Evolutionary conservation across 2,329 filamentous ascomycete species (phyloP).

Genomic region (Tolypocladium inflatum): DNA sequence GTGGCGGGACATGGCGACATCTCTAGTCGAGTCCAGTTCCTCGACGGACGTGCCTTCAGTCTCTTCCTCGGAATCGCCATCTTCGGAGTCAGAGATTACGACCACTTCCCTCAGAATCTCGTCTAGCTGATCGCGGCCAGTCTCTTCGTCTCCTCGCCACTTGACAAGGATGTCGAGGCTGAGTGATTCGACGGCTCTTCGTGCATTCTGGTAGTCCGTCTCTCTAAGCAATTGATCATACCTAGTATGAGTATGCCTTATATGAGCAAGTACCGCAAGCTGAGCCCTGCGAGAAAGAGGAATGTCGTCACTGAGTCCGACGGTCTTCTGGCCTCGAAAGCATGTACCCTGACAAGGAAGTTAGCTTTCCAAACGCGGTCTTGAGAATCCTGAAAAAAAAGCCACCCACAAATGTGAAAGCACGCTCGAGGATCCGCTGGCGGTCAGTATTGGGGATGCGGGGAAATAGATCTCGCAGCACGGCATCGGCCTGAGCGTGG

Average conservation of each 20-base stretch:
- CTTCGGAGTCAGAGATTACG: constrained; percentile 53
- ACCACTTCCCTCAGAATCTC: constrained; percentile 59
- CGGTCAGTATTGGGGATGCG: constrained; percentile 57
- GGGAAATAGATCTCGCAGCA: constrained; percentile 54
- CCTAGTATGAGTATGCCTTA: constrained; percentile 56
- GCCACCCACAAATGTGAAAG: constrained; percentile 49
- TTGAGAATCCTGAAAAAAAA: background rate
- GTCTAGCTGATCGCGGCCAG: constrained; percentile 56
- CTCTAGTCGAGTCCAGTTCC: constrained; percentile 7
- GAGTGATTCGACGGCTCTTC: constrained; percentile 49
- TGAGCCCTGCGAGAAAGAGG: constrained; percentile 53
- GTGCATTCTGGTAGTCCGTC: constrained; percentile 48
- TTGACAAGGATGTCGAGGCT: constrained; percentile 59
- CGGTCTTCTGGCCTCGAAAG: constrained; percentile 43
- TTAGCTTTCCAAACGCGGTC: constrained; percentile 7
- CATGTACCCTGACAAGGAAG: constrained; percentile 30
- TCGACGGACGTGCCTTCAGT: constrained; percentile 21
- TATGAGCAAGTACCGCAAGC: constrained; percentile 56
- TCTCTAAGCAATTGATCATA: constrained; percentile 53
- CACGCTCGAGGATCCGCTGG: constrained; percentile 50
- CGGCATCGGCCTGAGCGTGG: constrained; percentile 51
- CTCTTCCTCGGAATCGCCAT: constrained; percentile 28
- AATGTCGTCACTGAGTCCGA: constrained; percentile 47
- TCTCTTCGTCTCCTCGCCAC: constrained; percentile 64
- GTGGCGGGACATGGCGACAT: background rate